Evolutionary conservation across 2,329 filamentous ascomycete genomes (phyloP), one percentile per base, ranked within the genome.

Genomic region (Aureobasidium sp.): DNA sequence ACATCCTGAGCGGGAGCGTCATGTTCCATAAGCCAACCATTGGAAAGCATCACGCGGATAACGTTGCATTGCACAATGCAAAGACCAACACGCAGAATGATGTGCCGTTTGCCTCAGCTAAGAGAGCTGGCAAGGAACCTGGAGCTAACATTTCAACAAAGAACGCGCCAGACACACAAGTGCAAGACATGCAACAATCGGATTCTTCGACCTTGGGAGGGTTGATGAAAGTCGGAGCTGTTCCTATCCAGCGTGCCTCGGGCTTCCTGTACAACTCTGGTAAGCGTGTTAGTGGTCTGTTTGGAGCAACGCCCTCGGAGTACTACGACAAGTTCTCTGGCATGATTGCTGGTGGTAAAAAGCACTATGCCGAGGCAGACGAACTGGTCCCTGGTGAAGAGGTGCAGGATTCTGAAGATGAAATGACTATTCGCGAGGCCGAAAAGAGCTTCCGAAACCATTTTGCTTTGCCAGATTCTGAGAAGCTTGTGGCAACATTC

Each of bases 311-410:
- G 72, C 95, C 93, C 0, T 96, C 96, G 86, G 91, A 91, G 1
- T 97, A 97, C 71, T 88, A 96, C 34, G 92, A 95, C 70, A 97
- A 97, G 73, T 92, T 97, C 0, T 96, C 93, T 0, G 93, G 91
- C 41, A 97, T 97, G 89, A 94, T 94, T 85, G 90, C 91, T 67
- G 94, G 94, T 37, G 90, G 90, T 13, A 87, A 88, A 68, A 91
- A 88, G 68, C 93, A 97, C 74, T 99, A 97, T 69, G 86, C 88
- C 55, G 88, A 91, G 25, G 83, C 82, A 27, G 85, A 90, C 70
- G 77, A 82, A 14, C 80, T 86, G 10, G 78, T 83, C 7, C 71
- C 75, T 25, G 88, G 87, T 68, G 90, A 95, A 64, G 77, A 77
- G 60, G 75, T 79, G 2, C 76, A 80, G 39, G 81, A 83, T 47